A percentile compares a stretch with the other conserved stretches of the same genome.
These are phyloP conservation scores for Sophora flavescens DNA, from an alignment of 306 rosid genomes.

Conservation along the genomic window DNA sequence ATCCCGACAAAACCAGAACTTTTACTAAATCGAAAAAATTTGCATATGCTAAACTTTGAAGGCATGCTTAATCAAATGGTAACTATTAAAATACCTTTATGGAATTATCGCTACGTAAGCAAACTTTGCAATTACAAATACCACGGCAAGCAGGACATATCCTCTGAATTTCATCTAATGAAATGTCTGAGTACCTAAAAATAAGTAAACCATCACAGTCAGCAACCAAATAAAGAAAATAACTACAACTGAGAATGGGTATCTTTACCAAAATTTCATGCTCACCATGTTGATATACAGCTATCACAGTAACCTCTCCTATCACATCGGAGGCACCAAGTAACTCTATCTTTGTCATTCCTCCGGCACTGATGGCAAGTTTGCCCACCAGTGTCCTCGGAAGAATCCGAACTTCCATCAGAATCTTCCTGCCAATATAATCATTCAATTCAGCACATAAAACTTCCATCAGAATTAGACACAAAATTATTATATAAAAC, in stretches of 20 bases:
- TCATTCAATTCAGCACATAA: conserved; percentile 34
- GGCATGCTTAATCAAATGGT: conserved; percentile 27
- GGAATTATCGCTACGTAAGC: conserved; percentile 85
- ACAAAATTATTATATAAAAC: conserved; percentile 25
- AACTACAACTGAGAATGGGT: conserved; percentile 16
- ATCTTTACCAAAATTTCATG: conserved; percentile 19
- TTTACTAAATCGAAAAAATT: conserved; percentile 39
- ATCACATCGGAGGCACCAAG: conserved; percentile 86
- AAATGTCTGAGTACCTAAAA: conserved; percentile 73
- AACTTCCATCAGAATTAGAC: conserved; percentile 17
- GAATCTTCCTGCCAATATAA: conserved; percentile 72
- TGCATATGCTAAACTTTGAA: conserved; percentile 32
- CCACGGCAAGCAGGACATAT: conserved; percentile 94
- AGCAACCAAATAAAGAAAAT: conserved; percentile 20
- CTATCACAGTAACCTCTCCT: conserved; percentile 88
- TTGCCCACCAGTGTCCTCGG: conserved; percentile 80
- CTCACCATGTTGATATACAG: conserved; percentile 83
- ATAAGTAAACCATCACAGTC: conserved; percentile 40
- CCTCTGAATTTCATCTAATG: conserved; percentile 81
- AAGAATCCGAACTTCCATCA: conserved; percentile 67
- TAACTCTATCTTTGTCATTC: conserved; percentile 67
- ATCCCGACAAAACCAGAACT: conserved; percentile 41
- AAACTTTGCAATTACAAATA: conserved; percentile 83
- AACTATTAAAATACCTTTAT: conserved; percentile 69
- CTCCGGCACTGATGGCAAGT: conserved; percentile 89